Conservation (phyloP, 345 rosid genomes). For the Syzygium oleosum region DNA sequence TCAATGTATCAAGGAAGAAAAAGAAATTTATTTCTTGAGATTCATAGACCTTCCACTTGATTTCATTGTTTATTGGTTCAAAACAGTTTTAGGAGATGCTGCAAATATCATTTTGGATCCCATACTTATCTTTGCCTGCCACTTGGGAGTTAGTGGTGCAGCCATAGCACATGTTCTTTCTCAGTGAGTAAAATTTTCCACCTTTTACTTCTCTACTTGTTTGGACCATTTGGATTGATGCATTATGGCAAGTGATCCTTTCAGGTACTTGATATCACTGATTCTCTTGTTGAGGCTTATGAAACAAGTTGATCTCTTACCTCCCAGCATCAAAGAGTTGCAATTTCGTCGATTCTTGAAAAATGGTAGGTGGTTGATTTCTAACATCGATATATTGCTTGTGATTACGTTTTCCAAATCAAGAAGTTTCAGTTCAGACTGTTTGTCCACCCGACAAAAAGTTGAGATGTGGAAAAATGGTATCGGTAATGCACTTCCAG, state of each 20-base stretch:
- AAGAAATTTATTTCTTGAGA: not conserved
- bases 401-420: not conserved
- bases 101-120: constrained; percentile 77
- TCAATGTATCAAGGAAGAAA: not conserved
- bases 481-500: not conserved
- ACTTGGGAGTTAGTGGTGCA: constrained; percentile 81
- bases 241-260: not conserved
- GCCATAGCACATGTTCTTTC: constrained; percentile 96
- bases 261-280: constrained; percentile 65
- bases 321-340: constrained; percentile 62
- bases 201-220: not conserved
- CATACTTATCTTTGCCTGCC: constrained; percentile 59
- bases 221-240: not conserved
- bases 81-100: constrained; percentile 64
- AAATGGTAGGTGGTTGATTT: constrained; percentile 37
- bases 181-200: constrained; percentile 44
- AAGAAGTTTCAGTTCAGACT: not conserved
- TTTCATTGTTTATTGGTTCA: not conserved
- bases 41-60: not conserved
- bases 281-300: constrained; percentile 54
- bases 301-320: constrained; percentile 53
- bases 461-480: not conserved
- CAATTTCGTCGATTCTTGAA: constrained; percentile 71
- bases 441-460: not conserved
- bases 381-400: not conserved